Conservation (phyloP, 1,284 basidiomycete genomes). For the Singerocomus inundabilis region DNA sequence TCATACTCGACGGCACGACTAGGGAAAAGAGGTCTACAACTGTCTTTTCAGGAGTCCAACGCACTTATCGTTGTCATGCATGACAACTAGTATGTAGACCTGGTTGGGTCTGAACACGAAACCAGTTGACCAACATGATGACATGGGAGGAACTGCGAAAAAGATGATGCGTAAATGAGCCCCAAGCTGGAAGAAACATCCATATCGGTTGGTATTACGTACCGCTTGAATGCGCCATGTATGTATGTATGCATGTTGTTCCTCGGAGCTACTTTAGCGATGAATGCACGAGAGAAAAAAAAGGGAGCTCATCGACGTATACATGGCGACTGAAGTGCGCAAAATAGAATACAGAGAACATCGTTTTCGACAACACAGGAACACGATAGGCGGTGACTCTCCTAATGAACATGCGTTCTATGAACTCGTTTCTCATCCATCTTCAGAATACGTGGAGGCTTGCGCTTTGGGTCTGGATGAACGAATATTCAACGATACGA, state of each 20-base stretch:
- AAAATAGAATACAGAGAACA: slow-evolving; percentile 21
- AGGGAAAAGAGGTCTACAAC: slow-evolving; percentile 9
- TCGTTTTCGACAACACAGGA: slow-evolving; percentile 7
- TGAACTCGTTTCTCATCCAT: slow-evolving; percentile 17
- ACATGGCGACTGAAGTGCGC: slow-evolving; percentile 16
- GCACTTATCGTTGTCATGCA: slow-evolving; percentile 20
- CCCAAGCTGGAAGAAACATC: no score
- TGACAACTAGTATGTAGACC: no score
- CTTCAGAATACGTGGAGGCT: slow-evolving; percentile 3
- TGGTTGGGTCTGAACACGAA: no score
- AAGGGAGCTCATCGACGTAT: slow-evolving; percentile 8
- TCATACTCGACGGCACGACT: background rate
- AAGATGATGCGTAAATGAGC: no score
- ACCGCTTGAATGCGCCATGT: slow-evolving; percentile 20
- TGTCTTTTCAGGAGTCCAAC: slow-evolving; percentile 7
- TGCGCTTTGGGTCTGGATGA: slow-evolving; percentile 15
- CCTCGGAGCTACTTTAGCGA: slow-evolving; percentile 9
- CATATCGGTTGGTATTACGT: background rate
- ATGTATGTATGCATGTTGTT: no score
- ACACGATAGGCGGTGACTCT: slow-evolving; percentile 13
- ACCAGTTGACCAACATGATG: slow-evolving; percentile 52
- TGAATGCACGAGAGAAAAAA: background rate
- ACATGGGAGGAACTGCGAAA: slow-evolving; percentile 37
- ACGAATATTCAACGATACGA: background rate
- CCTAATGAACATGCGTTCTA: slow-evolving; percentile 18